Percentiles rank a stretch among this genome's conserved stretches.
Evolutionary conservation across 495 filamentous ascomycete genomes (phyloP).

Genomic region (Penicillium cataractarum): DNA sequence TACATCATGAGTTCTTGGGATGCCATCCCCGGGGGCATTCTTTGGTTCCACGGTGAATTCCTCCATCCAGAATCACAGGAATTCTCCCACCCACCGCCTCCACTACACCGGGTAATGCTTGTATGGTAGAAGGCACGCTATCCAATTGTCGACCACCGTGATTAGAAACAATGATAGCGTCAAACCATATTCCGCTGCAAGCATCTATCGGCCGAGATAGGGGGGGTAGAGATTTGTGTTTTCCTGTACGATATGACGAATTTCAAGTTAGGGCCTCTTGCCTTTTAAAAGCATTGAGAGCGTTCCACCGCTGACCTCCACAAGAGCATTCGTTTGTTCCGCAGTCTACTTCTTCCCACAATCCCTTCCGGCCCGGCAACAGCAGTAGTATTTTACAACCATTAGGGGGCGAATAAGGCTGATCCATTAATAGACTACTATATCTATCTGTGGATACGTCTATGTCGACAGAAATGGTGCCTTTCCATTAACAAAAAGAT

Average conservation of each 20-base stretch:
- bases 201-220: too few species aligned
- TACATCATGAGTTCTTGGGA: slow-evolving; percentile 69
- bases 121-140: slow-evolving; percentile 58
- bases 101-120: slow-evolving; percentile 68
- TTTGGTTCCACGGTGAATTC: slow-evolving; percentile 31
- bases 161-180: slow-evolving; percentile 66
- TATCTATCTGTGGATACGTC: too few species aligned
- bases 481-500: background rate
- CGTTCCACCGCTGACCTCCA: background rate
- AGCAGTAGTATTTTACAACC: background rate
- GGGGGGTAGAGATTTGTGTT: slow-evolving; percentile 1
- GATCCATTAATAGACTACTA: too few species aligned
- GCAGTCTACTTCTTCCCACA: background rate
- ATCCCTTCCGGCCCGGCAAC: background rate
- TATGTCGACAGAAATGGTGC: background rate
- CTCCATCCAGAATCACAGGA: background rate
- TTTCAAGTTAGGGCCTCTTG: background rate
- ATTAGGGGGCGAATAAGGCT: too few species aligned
- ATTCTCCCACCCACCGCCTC: slow-evolving; percentile 8
- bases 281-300: slow-evolving; percentile 6
- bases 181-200: slow-evolving; percentile 57
- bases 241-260: slow-evolving; percentile 32
- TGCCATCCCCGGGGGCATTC: slow-evolving; percentile 55
- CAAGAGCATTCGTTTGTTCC: background rate
- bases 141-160: slow-evolving; percentile 69